phyloP scores from a whole-genome alignment of 2,329 filamentous ascomycete species.

The Fusarium domesticum region DNA sequence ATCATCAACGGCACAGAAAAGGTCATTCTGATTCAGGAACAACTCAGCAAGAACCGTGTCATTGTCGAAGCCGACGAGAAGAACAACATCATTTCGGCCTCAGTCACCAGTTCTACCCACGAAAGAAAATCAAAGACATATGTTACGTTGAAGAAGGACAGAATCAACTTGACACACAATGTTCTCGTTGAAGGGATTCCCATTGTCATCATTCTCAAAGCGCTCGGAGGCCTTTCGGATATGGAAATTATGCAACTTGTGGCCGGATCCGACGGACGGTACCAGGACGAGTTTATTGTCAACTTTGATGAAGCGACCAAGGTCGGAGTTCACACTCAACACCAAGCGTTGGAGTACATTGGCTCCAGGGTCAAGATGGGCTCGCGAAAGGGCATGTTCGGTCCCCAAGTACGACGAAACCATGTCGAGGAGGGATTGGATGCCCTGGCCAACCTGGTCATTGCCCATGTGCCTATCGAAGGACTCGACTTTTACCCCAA shows the following conservation, averaged over 20 bases:
- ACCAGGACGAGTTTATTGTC: conserved; percentile 91
- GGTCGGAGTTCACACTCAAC: conserved; percentile 83
- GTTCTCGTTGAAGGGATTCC: conserved; percentile 91
- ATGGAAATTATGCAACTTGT: conserved; percentile 92
- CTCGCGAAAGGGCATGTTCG: conserved; percentile 57
- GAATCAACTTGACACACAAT: conserved; percentile 87
- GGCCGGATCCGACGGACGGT: conserved; percentile 78
- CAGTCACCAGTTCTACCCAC: conserved; percentile 95
- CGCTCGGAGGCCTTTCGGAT: conserved; percentile 89
- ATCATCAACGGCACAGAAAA: conserved; percentile 98
- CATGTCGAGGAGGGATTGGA: conserved; percentile 90
- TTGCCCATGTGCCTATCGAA: conserved; percentile 89
- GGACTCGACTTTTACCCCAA: conserved; percentile 96
- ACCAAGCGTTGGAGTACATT: conserved; percentile 92
- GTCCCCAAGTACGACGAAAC: conserved; percentile 63
- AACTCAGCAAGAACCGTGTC: conserved; percentile 97
- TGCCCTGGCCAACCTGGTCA: conserved; percentile 85
- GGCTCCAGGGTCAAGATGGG: conserved; percentile 86
- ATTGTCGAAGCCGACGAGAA: conserved; percentile 92
- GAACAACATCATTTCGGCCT: conserved; percentile 91
- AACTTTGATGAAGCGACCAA: conserved; percentile 93
- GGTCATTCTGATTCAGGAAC: conserved; percentile 96
- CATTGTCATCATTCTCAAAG: conserved; percentile 88
- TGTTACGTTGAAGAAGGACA: conserved; percentile 89
- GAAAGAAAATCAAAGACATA: conserved; percentile 98